Evolutionary conservation across 1,284 basidiomycete genomes (phyloP).

Genomic region (Naganishia cerealis): DNA sequence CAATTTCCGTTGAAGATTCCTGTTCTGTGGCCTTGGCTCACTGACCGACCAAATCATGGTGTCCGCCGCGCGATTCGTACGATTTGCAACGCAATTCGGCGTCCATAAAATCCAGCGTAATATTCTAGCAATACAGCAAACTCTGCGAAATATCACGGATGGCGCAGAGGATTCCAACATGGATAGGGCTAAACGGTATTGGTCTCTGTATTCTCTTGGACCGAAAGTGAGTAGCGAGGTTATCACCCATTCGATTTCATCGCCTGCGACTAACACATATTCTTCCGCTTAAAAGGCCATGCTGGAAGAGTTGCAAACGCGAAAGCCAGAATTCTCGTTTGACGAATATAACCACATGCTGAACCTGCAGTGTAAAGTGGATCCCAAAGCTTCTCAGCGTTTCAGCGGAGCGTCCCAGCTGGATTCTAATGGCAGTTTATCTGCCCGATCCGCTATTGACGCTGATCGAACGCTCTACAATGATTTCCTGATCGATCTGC

Average conservation of each 20-base stretch:
- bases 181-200: constrained; percentile 74
- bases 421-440: not conserved
- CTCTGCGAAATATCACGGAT: constrained; percentile 74
- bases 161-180: constrained; percentile 68
- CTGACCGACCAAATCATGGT: constrained; percentile 84
- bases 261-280: not conserved
- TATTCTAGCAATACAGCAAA: constrained; percentile 88
- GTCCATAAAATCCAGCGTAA: constrained; percentile 87
- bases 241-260: not conserved
- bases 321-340: constrained; percentile 68
- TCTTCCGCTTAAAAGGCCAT: constrained; percentile 61
- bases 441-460: constrained; percentile 32
- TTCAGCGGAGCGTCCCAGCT: constrained; percentile 8
- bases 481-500: constrained; percentile 52
- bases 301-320: constrained; percentile 65
- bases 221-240: constrained; percentile 64
- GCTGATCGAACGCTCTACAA: constrained; percentile 44
- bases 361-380: constrained; percentile 78
- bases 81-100: constrained; percentile 71
- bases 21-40: constrained; percentile 81
- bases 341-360: constrained; percentile 89
- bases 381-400: constrained; percentile 49
- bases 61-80: constrained; percentile 69
- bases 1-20: constrained; percentile 61
- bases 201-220: constrained; percentile 69